Evolutionary conservation across 768 basidiomycete genomes (phyloP), one percentile per base, ranked within the genome.

Genomic region (Termitomyces sp.): DNA sequence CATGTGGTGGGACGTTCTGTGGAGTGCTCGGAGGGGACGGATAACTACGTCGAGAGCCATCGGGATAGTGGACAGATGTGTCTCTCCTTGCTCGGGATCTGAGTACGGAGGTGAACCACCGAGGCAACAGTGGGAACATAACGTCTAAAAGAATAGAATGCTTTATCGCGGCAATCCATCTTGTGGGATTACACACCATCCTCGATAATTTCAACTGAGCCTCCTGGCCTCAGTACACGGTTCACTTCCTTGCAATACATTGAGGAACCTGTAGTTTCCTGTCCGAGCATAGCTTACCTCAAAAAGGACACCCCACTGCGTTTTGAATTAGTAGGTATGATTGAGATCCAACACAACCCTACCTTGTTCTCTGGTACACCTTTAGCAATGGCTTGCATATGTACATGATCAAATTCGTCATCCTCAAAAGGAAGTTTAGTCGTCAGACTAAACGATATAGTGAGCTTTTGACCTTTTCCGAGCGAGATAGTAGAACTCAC

Each of bases 401-500:
- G 91, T n/a, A 92, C 83, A 69, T 88, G 83, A 69, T 92, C 90
- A 61, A 92, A 92, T 64, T 88, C 84, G 60, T 91, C 88, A 56
- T 91, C 90, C 16, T 91, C 88, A 67, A 91, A 92, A 0, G 90
- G 90, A 20, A 92, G 76, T 64, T 79, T 87, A 12, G 83, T 89
- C 50, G 89, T 88, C 64, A 92, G 71, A 69, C 89, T 91, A 61
- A 14, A 18, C n/a, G 28, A 18, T 32, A 38, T 32, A 48, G 41
- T 63, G 36, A 35, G 4, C 51, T 52, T 44, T 48, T 47, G 28
- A 41, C 44, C 48, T 30, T 46, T 16, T 20, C 43, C 28, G 4
- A 3, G 40, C 4, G 6, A 35, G 41, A 20, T 46, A 51, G 13
- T 46, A 51, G 14, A 30, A 67, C 72, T 41, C 69, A 91, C 90